Percentiles rank a stretch among this genome's conserved stretches.
These are phyloP conservation scores for Haematococcus sp. DNA, from an alignment of 139 green algal species.

Conservation along the genomic window DNA sequence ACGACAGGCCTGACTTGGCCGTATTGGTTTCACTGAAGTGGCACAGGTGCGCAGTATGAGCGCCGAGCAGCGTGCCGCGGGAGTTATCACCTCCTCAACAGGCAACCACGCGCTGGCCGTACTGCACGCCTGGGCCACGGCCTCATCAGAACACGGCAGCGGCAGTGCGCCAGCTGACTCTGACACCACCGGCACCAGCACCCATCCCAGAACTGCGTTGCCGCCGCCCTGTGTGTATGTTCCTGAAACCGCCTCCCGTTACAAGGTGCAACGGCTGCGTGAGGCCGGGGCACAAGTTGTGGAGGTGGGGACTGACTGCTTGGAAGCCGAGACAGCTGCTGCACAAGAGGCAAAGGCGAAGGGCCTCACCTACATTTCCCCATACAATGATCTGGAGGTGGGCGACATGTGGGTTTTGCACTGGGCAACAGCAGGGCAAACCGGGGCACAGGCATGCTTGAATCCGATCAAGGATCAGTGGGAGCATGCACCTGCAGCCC, in stretches of 20 bases:
- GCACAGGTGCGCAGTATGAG: neutral
- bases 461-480: too few relatives aligned
- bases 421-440: too few relatives aligned
- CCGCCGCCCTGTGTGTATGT: slow-evolving; percentile 42
- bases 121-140: slow-evolving; percentile 37
- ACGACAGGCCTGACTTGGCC: too few relatives aligned
- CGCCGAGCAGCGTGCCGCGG: slow-evolving; percentile 14
- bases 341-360: slow-evolving; percentile 19
- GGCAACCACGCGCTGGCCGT: slow-evolving; percentile 70
- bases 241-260: slow-evolving; percentile 29
- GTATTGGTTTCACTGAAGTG: neutral
- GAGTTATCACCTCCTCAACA: slow-evolving; percentile 50
- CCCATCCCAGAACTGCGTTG: neutral
- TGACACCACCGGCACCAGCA: too few relatives aligned
- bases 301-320: slow-evolving; percentile 37
- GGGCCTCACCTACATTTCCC: slow-evolving; percentile 41
- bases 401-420: neutral
- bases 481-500: too few relatives aligned
- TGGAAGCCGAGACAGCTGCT: slow-evolving; percentile 47
- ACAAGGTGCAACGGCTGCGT: slow-evolving; percentile 26
- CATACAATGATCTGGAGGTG: slow-evolving; percentile 62
- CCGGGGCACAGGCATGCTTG: too few relatives aligned
- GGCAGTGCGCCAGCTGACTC: neutral
- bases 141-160: neutral
- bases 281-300: slow-evolving; percentile 23